phyloP scores from a whole-genome alignment of 176 grass and related monocot genomes.

The Bothriochloa decipiens region DNA sequence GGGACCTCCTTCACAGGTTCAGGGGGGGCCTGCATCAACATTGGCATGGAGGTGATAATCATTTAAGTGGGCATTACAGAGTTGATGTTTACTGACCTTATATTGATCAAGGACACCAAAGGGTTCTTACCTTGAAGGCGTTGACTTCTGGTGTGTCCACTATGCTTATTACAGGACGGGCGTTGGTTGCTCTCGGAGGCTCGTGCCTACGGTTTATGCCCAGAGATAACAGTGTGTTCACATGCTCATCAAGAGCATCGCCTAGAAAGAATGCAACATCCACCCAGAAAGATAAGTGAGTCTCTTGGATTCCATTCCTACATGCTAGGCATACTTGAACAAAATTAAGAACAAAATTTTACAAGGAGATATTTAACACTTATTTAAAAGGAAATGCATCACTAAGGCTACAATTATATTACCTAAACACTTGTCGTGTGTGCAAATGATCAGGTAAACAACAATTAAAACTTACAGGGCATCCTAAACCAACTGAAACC shows the following conservation, averaged over 20 bases:
- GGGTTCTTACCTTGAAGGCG: slow-evolving; percentile 21
- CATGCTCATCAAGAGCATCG: slow-evolving; percentile 57
- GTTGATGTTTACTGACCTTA: neutral
- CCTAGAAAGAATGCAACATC: slow-evolving; percentile 41
- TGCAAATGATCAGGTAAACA: neutral
- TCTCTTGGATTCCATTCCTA: neutral
- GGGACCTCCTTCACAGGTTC: slow-evolving; percentile 46
- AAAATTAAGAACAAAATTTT: neutral
- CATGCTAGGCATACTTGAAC: neutral
- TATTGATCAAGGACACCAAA: neutral
- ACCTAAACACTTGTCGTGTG: neutral
- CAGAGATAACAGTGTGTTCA: slow-evolving; percentile 53
- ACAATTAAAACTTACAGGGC: neutral
- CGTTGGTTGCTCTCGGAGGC: neutral
- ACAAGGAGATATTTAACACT: neutral
- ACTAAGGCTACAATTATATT: neutral
- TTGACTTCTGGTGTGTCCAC: slow-evolving; percentile 32
- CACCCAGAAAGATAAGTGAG: neutral
- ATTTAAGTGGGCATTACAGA: slow-evolving; percentile 31
- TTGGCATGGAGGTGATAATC: slow-evolving; percentile 1
- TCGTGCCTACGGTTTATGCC: slow-evolving; percentile 48
- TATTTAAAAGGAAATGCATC: slow-evolving; percentile 24
- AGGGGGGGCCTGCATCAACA: slow-evolving; percentile 31
- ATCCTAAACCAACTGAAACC: neutral
- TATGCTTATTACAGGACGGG: slow-evolving; percentile 33